Base-by-base conservation (phyloP, 192 early-diverging fungal species). In the Coemansia sp. region DNA sequence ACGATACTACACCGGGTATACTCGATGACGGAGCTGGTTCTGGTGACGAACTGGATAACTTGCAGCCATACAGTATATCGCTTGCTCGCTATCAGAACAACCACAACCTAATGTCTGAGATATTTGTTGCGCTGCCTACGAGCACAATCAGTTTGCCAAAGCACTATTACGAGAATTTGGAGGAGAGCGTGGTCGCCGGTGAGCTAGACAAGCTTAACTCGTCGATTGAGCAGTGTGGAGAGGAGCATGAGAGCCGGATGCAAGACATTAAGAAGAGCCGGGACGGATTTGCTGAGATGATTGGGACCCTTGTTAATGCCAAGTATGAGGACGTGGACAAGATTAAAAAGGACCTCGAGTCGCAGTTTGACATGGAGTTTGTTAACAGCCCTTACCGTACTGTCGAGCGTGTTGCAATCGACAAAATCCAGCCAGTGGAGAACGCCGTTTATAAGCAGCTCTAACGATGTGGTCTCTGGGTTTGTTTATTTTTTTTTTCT, bases 71-170 rank as follows among this genome's bases (percentile, higher is more conserved):
- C 18, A 73, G 24, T 11, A 66, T 82, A 11, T 73, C 79, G 18
- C 55, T 82, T 27, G 55, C 56, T 24, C 63, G 79, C 49, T 82
- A 82, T 64, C 79, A 82, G 47, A 69, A 76, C 61, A 82, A 76
- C 68, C 79, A 82, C 62, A 76, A 63, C 30, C 10, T 82, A 49
- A 76, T 82, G 79, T 63, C 79, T 4, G 79, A 82, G 40, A 62
- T 82, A 3, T 82, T 82, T 34, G 62, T 82, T 0, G 79, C 79
- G n/a, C 44, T 82, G 45, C 79, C 79, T 3, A 73, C 70, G 0
- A 82, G 79, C 71, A 73, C 70, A 2, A 67, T 76, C 20, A 64
- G 50, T 13, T n/a, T 62, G 6, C 74, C 74, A 30, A 65, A 64
- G 58, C 79, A 76, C 64, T 82, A 70, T 53, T 82, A 82, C 32